phyloP scores from a whole-genome alignment of 2,329 filamentous ascomycete species.

The Botrytis elliptica region DNA sequence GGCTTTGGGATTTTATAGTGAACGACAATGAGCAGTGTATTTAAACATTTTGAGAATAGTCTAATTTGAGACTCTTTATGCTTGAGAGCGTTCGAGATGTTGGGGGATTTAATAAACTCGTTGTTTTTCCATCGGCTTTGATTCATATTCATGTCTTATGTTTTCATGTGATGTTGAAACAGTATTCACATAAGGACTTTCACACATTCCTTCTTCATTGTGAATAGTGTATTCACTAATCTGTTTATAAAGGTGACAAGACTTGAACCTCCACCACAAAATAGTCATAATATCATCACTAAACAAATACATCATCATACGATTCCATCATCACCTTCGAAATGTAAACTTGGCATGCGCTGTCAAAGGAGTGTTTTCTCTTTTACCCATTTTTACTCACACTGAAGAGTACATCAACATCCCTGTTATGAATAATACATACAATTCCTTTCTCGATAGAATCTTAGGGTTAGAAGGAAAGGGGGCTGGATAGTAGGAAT shows the following conservation, averaged over 20 bases:
- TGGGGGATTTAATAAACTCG: not conserved
- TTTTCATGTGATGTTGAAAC: too few relatives aligned
- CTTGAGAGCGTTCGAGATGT: not conserved
- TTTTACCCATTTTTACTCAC: not conserved
- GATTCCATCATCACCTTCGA: too few relatives aligned
- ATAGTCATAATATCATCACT: not conserved
- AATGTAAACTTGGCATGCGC: too few relatives aligned
- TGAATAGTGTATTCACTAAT: not conserved
- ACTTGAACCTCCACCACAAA: too few relatives aligned
- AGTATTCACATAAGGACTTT: not conserved
- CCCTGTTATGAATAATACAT: not conserved
- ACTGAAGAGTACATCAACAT: too few relatives aligned
- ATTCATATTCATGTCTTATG: not conserved
- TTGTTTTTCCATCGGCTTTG: not conserved
- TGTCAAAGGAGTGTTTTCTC: not conserved
- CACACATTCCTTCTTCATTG: not conserved
- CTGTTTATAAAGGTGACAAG: not conserved
- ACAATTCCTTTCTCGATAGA: not conserved
- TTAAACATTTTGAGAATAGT: not conserved
- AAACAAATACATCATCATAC: not conserved
- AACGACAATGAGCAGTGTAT: not conserved
- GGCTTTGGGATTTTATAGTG: not conserved
- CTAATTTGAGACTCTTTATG: rapidly evolving
- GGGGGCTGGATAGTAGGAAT: not conserved
- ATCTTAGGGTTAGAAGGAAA: not conserved